Evolutionary conservation across 2,329 filamentous ascomycete species (phyloP).

Genomic region (Fusarium oligoseptatum): DNA sequence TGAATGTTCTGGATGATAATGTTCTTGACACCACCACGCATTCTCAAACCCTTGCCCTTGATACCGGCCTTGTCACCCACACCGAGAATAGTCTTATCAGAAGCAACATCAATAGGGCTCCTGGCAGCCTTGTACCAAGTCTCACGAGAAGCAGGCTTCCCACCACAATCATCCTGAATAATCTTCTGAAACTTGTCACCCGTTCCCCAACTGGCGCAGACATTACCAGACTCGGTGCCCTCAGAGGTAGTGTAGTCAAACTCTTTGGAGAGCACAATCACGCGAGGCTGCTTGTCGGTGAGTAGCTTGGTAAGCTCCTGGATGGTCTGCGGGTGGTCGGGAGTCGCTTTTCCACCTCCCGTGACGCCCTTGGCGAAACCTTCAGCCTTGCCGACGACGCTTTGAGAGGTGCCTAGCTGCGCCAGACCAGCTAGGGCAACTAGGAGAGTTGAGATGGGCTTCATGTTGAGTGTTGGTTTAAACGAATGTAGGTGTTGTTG

Average conservation of each 20-base stretch:
- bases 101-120: conserved; percentile 62
- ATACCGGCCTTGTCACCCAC: conserved; percentile 65
- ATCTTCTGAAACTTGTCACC: conserved; percentile 51
- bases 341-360: conserved; percentile 69
- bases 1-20: conserved; percentile 71
- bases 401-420: conserved; percentile 2
- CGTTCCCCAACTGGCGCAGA: not conserved
- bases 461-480: not conserved
- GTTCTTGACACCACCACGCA: conserved; percentile 60
- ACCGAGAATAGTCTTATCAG: conserved; percentile 69
- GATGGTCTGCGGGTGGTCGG: conserved; percentile 66
- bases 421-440: conserved; percentile 7
- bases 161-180: conserved; percentile 24
- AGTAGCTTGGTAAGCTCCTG: conserved; percentile 70
- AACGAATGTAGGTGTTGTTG: not conserved
- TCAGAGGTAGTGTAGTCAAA: conserved; percentile 68
- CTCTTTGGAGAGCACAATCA: conserved; percentile 68
- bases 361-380: conserved; percentile 66
- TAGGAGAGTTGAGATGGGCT: not conserved
- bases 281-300: conserved; percentile 63
- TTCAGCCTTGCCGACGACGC: conserved; percentile 53
- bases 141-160: conserved; percentile 37
- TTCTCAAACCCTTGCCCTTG: conserved; percentile 67
- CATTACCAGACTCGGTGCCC: conserved; percentile 48
- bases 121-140: conserved; percentile 64